phyloP scores from a whole-genome alignment of 2,329 filamentous ascomycete genomes.

The Aspergillus amoenus region DNA sequence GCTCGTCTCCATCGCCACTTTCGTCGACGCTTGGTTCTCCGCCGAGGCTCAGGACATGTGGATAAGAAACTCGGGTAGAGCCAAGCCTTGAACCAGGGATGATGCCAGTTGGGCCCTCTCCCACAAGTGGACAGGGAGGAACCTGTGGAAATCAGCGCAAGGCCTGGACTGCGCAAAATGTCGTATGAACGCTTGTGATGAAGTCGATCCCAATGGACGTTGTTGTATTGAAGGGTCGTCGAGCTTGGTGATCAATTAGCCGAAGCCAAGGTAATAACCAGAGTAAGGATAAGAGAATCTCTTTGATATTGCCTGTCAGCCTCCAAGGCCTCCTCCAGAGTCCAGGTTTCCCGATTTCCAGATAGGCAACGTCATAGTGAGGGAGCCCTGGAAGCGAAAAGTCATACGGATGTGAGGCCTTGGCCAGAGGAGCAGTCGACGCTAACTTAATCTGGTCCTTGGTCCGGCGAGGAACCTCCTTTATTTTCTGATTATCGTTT shows the following conservation, averaged over 20 bases:
- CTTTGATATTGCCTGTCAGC: background rate
- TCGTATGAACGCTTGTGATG: conserved; percentile 6
- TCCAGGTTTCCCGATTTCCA: background rate
- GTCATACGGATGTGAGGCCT: conserved; percentile 6
- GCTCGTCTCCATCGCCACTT: conserved; percentile 21
- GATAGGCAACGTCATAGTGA: conserved; percentile 1
- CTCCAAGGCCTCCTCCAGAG: background rate
- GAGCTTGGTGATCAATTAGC: background rate
- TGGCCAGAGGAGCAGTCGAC: conserved; percentile 2
- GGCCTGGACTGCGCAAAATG: conserved; percentile 1
- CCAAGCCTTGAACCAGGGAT: conserved; percentile 15
- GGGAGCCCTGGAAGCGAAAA: background rate
- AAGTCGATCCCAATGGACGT: conserved; percentile 21
- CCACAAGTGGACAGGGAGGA: background rate
- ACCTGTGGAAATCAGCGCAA: conserved; percentile 1
- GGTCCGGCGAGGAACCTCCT: conserved; percentile 11
- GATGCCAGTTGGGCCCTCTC: background rate
- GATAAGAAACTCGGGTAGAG: conserved; percentile 12
- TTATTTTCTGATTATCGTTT: conserved; percentile 12
- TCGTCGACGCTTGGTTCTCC: conserved; percentile 12
- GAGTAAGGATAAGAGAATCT: background rate
- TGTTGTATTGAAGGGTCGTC: conserved; percentile 8
- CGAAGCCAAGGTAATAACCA: background rate
- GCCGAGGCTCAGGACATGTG: conserved; percentile 18
- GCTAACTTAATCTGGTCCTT: conserved; percentile 6